Conservation (phyloP, 1,139 yeast species). For the Debaryomycetaceae sp. region DNA sequence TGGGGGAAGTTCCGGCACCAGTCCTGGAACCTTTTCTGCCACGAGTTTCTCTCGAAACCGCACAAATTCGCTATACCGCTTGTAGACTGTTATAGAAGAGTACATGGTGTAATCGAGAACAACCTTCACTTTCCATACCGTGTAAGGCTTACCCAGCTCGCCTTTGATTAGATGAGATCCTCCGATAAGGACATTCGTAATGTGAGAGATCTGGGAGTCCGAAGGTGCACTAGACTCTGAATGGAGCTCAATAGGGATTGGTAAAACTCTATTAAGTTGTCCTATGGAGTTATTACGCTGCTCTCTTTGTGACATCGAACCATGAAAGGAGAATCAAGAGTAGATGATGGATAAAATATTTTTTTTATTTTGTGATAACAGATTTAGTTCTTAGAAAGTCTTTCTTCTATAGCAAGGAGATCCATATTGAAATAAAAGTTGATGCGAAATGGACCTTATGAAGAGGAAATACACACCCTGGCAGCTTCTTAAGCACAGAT, state of each 20-base stretch:
- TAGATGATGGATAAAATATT: not conserved
- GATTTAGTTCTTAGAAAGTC: not conserved
- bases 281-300: conserved; percentile 5
- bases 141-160: conserved; percentile 38
- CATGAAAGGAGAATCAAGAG: not conserved
- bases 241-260: conserved; percentile 35
- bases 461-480: conserved; percentile 36
- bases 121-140: conserved; percentile 48
- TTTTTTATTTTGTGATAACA: not conserved
- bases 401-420: not conserved
- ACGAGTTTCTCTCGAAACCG: conserved; percentile 42
- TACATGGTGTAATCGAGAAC: conserved; percentile 42
- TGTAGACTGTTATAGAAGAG: conserved; percentile 49
- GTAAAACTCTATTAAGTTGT: conserved; percentile 17
- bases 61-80: conserved; percentile 66
- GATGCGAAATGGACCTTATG: conserved; percentile 31
- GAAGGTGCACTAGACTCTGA: conserved; percentile 30
- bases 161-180: conserved; percentile 38
- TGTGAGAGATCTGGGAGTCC: conserved; percentile 19
- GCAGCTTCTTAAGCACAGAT: conserved; percentile 50
- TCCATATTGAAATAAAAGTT: not conserved
- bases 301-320: conserved; percentile 4
- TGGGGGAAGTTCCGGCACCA: conserved; percentile 66
- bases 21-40: conserved; percentile 29
- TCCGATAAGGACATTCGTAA: conserved; percentile 39